Evolutionary conservation across 495 filamentous ascomycete species (phyloP), one percentile per base, ranked within the genome.

Genomic region (Penicillium mononematosum): DNA sequence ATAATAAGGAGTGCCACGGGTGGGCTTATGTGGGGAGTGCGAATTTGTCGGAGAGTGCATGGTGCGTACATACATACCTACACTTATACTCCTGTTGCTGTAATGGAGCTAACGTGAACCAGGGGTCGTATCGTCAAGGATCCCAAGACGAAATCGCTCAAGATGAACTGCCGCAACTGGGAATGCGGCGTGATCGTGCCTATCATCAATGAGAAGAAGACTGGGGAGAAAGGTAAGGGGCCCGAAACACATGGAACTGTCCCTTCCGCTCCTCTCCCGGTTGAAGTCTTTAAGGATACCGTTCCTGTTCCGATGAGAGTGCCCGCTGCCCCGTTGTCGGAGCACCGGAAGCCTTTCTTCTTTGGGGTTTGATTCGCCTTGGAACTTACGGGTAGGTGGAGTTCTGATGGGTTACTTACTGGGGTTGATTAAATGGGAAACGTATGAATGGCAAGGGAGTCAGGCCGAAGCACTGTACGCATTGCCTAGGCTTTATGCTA

Each of bases 21-120:
- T 98, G 89, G 84, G 88, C 82, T 0, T 98, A 98, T 65, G 76
- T 96, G n/a, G 94, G 94, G 17, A 94, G 89, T 59, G 90, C 91
- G 1, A 98, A 98, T 70, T 64, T 96, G 8, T 93, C 91, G 0
- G 91, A 96, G 70, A 92, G 88, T 63, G 94, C 94, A 10, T 98
- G 94, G 89, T 92, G 74, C 70, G 83, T 77, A 25, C 44, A 58
- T 39, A 22, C 6, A 58, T 39, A 25, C 4, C 5, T 31, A 29
- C 20, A 41, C 1, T 17, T 38, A 29, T 25, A 34, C 1, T 17
- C 9, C 19, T 49, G 16, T 43, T 20, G 14, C n/a, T 29, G 17
- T 14, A 44, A 2, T 41, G n/a, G 8, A 22, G 50, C 50, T 58
- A 51, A 53, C 24, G 22, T 1, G 7, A 24, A 24, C 32, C 36